Evolutionary conservation across 495 filamentous ascomycete genomes (phyloP).

Genomic region (Xylaria grammica): DNA sequence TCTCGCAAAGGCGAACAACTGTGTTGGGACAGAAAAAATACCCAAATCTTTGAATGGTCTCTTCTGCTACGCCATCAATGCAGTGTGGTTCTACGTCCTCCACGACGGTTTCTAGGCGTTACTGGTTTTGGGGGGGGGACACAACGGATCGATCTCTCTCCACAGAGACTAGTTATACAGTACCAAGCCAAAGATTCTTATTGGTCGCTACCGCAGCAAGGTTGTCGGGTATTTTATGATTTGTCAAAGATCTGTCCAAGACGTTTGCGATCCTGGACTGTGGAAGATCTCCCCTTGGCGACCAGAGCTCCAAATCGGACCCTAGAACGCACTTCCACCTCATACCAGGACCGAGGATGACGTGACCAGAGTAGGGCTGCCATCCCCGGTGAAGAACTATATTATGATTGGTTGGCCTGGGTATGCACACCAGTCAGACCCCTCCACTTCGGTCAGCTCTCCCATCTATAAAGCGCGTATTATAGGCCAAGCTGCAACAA

Average conservation of each 20-base stretch:
- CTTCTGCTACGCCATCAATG: background rate
- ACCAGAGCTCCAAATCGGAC: slow-evolving; percentile 15
- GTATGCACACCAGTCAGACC: slow-evolving; percentile 1
- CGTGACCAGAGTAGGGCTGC: slow-evolving; percentile 22
- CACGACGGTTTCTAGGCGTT: too few relatives aligned
- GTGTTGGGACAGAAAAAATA: background rate
- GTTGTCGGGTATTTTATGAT: slow-evolving; percentile 37
- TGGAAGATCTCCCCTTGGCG: slow-evolving; percentile 20
- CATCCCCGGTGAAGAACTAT: slow-evolving; percentile 9
- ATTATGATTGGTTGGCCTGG: slow-evolving; percentile 13
- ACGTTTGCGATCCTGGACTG: slow-evolving; percentile 18
- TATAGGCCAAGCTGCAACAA: slow-evolving; percentile 15
- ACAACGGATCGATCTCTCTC: background rate
- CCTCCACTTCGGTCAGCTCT: slow-evolving; percentile 14
- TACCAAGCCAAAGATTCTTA: slow-evolving; percentile 14
- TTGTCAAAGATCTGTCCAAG: slow-evolving; percentile 25
- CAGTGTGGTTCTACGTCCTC: background rate
- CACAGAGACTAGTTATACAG: background rate
- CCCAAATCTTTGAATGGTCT: background rate
- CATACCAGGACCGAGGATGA: slow-evolving; percentile 14
- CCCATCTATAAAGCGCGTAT: slow-evolving; percentile 17
- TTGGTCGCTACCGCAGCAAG: slow-evolving; percentile 10
- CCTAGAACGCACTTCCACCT: slow-evolving; percentile 14
- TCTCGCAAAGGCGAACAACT: background rate
- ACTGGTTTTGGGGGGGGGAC: too few relatives aligned